Conservation (phyloP, 179 eudicot genomes). For the Beta macrorhiza region DNA sequence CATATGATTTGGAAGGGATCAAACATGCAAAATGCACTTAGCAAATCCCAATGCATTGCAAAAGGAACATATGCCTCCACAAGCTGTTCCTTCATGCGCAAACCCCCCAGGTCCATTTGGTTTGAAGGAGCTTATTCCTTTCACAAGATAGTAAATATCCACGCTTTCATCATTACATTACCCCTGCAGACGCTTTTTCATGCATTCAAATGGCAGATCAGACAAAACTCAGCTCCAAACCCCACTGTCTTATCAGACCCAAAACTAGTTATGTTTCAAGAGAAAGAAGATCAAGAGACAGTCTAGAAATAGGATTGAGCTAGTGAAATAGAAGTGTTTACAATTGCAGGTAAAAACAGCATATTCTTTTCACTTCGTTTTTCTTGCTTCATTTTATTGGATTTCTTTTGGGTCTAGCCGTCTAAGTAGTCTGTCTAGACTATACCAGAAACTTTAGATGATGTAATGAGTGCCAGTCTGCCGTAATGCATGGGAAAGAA, state of each 20-base stretch:
- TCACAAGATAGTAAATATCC: background rate
- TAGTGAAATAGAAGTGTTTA: background rate
- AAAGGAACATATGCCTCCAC: background rate
- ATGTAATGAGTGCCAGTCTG: background rate
- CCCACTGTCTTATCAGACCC: background rate
- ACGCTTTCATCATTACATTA: background rate
- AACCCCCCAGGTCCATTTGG: background rate
- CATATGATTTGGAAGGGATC: too few relatives aligned
- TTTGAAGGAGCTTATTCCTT: background rate
- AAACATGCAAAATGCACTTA: background rate
- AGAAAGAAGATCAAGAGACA: background rate
- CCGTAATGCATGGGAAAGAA: constrained; percentile 2
- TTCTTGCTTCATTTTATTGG: background rate
- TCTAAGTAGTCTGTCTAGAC: background rate
- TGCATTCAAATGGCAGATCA: background rate
- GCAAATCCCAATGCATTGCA: background rate
- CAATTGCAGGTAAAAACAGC: background rate
- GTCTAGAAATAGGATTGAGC: background rate
- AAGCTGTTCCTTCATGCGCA: background rate
- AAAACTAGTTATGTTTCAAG: background rate
- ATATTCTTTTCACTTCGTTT: background rate
- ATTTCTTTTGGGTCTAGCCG: background rate
- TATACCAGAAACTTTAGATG: background rate
- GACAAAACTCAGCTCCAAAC: background rate
- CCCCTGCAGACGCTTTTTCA: background rate